Base-by-base conservation (phyloP, 2,329 filamentous ascomycete species). In the Colletotrichum nymphaeae region DNA sequence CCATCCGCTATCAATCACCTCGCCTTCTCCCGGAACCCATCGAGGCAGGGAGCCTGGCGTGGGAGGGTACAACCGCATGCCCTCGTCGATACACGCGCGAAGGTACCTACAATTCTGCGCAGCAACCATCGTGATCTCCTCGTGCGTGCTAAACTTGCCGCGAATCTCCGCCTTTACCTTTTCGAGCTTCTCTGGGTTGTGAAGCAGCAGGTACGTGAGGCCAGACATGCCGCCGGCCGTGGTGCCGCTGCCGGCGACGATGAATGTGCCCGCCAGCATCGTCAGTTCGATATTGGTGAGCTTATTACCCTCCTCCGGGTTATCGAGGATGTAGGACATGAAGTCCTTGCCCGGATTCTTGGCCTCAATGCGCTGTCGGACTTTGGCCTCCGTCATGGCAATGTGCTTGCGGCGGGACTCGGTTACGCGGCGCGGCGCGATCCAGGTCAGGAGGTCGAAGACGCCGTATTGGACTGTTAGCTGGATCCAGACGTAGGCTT, bases 231-330 rank as follows among this genome's bases (percentile, higher is more conserved):
- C 37, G 7, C 55, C 53, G 22, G 64, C 64, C 3, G 64, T 32
- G 6, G 64, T 67, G 9, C 42, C 64, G 35, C 55, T 58, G 5
- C 64, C 55, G 19, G 64, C 64, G 6, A 67, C 42, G 2, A 60
- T 67, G 30, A 67, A 65, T 22, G 55, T 65, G 52, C 63, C 55
- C 12, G 63, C 63, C 63, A 65, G 22, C 63, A 65, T 65, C 14
- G 37, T 52, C n/a, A 56, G 32, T 4, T 65, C 63, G 5, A 65
- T 24, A 5, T 65, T 65, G 30, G 63, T 56, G 16, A 56, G 63
- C 52, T 42, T 56, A 7, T 65, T 52, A 3, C 35, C 46, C 14
- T 30, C 63, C 6, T 67, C 63, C 24, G 42, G 2, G 12, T 62
- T 62, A 4, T 62, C 37, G 16, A 62, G 59, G 26, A 62, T 62